phyloP scores from a whole-genome alignment of 1,284 basidiomycete genomes.

The Neotropicomus parvogracilis region DNA sequence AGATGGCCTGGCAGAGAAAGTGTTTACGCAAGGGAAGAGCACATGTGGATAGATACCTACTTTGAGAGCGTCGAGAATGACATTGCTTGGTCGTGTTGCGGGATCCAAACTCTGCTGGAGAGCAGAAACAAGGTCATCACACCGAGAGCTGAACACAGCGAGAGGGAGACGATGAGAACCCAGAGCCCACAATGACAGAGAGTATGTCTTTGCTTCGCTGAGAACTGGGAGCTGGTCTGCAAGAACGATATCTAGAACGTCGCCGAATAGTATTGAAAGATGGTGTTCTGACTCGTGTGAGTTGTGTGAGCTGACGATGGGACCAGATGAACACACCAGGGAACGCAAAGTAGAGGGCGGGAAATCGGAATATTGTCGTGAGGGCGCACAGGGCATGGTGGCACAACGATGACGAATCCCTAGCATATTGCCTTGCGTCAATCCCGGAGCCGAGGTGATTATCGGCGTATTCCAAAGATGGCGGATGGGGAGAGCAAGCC shows the following conservation, averaged over 20 bases:
- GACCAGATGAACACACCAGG: conserved; percentile 44
- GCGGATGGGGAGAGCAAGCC: conserved; percentile 7
- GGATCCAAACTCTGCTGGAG: conserved; percentile 35
- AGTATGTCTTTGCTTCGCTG: conserved; percentile 44
- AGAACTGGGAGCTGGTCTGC: conserved; percentile 37
- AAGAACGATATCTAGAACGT: conserved; percentile 35
- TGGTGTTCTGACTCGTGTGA: conserved; percentile 26
- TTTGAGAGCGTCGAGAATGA: conserved; percentile 41
- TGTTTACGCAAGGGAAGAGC: conserved; percentile 2
- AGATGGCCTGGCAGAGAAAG: conserved; percentile 37
- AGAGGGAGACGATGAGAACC: conserved; percentile 45
- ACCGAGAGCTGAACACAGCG: conserved; percentile 33
- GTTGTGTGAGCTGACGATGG: background rate
- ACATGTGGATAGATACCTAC: conserved; percentile 25
- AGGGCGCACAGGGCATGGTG: conserved; percentile 49
- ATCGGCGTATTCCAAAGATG: conserved; percentile 13
- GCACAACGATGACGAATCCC: conserved; percentile 42
- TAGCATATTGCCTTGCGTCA: conserved; percentile 40
- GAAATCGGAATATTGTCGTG: conserved; percentile 46
- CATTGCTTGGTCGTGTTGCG: conserved; percentile 2
- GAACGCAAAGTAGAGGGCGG: conserved; percentile 43
- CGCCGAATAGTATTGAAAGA: conserved; percentile 41
- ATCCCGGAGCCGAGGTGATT: conserved; percentile 20
- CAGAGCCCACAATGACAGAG: conserved; percentile 48
- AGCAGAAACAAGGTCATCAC: conserved; percentile 29